Conservation (phyloP, 2,329 filamentous ascomycete species). For the Aspergillus costaricaensis region DNA sequence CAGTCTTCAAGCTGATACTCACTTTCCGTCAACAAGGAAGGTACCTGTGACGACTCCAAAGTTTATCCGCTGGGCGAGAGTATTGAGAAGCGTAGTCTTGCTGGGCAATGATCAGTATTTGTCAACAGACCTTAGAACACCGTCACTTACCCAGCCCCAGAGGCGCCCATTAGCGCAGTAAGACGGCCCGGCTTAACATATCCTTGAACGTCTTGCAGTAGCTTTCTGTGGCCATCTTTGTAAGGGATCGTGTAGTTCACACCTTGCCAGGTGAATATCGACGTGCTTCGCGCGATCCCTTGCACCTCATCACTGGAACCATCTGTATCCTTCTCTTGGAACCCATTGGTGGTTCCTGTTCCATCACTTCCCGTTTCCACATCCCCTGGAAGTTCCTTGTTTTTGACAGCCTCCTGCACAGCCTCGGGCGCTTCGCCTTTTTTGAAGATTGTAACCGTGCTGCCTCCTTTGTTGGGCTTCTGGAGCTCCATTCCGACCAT, state of each 20-base stretch:
- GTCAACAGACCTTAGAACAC: not conserved
- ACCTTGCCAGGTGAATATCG: constrained; percentile 82
- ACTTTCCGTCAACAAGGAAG: constrained; percentile 50
- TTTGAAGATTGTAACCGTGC: constrained; percentile 75
- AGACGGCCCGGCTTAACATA: constrained; percentile 76
- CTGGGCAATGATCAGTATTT: constrained; percentile 27
- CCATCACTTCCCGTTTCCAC: constrained; percentile 53
- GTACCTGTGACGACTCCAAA: constrained; percentile 48
- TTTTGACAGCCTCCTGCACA: constrained; percentile 59
- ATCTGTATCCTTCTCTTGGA: constrained; percentile 20
- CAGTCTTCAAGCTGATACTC: constrained; percentile 11
- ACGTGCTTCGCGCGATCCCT: constrained; percentile 64
- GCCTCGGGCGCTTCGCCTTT: constrained; percentile 63
- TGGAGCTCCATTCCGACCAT: constrained; percentile 77
- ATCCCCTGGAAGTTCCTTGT: constrained; percentile 43
- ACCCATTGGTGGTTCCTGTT: constrained; percentile 16
- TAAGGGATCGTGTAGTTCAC: constrained; percentile 69
- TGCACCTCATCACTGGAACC: constrained; percentile 39
- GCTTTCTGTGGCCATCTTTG: constrained; percentile 45
- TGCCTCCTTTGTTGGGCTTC: constrained; percentile 78
- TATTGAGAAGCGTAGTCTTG: constrained; percentile 53
- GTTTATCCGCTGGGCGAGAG: constrained; percentile 48
- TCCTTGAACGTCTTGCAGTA: constrained; percentile 65
- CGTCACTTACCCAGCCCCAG: constrained; percentile 53
- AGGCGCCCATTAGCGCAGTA: constrained; percentile 79